Percentiles rank a stretch among this genome's conserved stretches.
Evolutionary conservation across 2,329 filamentous ascomycete genomes (phyloP).

Genomic region (Fusarium metavorans): DNA sequence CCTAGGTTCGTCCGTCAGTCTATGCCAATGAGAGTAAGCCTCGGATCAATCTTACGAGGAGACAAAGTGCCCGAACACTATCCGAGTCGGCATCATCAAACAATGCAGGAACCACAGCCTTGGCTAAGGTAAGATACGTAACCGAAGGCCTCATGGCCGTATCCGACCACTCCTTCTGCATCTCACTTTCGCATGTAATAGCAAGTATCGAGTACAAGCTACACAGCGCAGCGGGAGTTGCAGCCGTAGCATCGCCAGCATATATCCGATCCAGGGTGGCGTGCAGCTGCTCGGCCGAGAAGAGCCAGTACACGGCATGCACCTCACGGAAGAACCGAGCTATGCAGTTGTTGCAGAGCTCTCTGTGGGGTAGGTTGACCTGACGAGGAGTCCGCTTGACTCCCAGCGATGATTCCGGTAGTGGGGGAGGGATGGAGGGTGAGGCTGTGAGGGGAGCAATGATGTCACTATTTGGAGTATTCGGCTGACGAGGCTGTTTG

Average conservation of each 20-base stretch:
- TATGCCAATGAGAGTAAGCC: too few species aligned
- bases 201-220: conserved; percentile 18
- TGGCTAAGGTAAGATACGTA: conserved; percentile 14
- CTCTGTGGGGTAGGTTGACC: conserved; percentile 15
- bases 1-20: not conserved
- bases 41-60: conserved; percentile 1
- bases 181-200: conserved; percentile 17
- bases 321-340: conserved; percentile 19
- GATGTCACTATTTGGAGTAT: conserved; percentile 14
- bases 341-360: conserved; percentile 9
- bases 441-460: conserved; percentile 18
- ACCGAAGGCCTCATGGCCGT: conserved; percentile 9
- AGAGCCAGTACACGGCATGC: conserved; percentile 21
- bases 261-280: conserved; percentile 14
- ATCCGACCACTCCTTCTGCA: conserved; percentile 8
- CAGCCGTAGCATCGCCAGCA: conserved; percentile 14
- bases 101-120: conserved; percentile 16
- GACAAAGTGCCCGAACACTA: conserved; percentile 11
- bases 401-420: conserved; percentile 12
- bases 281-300: conserved; percentile 18
- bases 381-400: conserved; percentile 9
- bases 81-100: conserved; percentile 18
- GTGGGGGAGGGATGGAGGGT: conserved; percentile 11
- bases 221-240: conserved; percentile 10
- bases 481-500: conserved; percentile 7